Evolutionary conservation across 768 basidiomycete genomes (phyloP).

Genomic region (Cyclocybe cylindracea): DNA sequence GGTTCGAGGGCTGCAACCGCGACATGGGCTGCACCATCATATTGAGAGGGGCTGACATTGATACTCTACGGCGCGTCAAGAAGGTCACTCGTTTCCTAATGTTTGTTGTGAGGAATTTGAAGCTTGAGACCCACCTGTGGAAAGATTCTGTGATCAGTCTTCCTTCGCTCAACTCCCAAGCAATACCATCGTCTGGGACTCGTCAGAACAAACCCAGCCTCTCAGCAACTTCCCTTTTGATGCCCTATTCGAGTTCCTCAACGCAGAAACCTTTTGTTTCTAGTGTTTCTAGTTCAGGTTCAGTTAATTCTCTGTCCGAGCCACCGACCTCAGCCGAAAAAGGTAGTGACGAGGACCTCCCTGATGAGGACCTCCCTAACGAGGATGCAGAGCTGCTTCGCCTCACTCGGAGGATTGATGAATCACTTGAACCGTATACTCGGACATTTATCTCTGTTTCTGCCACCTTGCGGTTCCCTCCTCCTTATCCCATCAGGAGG

Average conservation of each 20-base stretch:
- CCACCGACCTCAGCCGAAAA: not conserved
- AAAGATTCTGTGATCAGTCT: constrained; percentile 83
- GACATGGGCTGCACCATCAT: constrained; percentile 96
- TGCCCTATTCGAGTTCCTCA: constrained; percentile 14
- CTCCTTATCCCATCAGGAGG: constrained; percentile 82
- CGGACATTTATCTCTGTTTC: constrained; percentile 93
- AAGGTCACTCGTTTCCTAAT: constrained; percentile 90
- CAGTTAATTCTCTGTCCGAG: not conserved
- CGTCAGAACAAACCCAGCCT: constrained; percentile 25
- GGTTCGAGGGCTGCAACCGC: constrained; percentile 92
- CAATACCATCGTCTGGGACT: constrained; percentile 51
- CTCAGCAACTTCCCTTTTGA: constrained; percentile 18
- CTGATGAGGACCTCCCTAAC: constrained; percentile 54
- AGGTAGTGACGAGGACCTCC: constrained; percentile 43
- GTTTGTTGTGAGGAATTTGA: constrained; percentile 90
- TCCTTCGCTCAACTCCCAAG: constrained; percentile 64
- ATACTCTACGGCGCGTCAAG: constrained; percentile 83
- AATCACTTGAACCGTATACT: constrained; percentile 81
- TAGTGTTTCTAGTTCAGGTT: constrained; percentile 3
- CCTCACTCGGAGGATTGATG: constrained; percentile 76
- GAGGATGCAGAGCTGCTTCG: constrained; percentile 72
- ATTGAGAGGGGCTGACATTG: constrained; percentile 82
- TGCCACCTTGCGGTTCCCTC: constrained; percentile 87
- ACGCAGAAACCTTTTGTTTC: constrained; percentile 15
- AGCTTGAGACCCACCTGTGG: constrained; percentile 93